phyloP scores from a whole-genome alignment of 305 asterid genomes.

The Rubia tinctorum region DNA sequence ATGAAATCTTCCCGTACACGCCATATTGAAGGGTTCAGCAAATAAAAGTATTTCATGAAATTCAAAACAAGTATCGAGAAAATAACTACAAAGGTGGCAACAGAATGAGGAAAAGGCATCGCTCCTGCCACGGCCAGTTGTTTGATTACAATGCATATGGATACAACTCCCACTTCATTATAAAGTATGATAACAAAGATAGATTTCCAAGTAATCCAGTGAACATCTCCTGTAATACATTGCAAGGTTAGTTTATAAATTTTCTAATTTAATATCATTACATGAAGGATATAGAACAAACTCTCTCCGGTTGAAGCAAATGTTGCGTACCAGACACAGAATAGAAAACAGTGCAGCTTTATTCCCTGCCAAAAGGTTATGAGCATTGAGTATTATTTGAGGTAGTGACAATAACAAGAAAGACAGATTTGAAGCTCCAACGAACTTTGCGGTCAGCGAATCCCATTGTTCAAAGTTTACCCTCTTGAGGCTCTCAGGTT shows the following conservation, averaged over 20 bases:
- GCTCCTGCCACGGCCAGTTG: slow-evolving; percentile 95
- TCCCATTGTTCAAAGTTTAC: slow-evolving; percentile 58
- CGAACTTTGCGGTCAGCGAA: slow-evolving; percentile 81
- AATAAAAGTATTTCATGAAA: slow-evolving; percentile 57
- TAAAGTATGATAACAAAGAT: slow-evolving; percentile 79
- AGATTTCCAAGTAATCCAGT: slow-evolving; percentile 98
- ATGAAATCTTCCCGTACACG: slow-evolving; percentile 89
- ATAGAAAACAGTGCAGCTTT: slow-evolving; percentile 77
- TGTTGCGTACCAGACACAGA: slow-evolving; percentile 87
- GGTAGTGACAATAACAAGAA: slow-evolving; percentile 89
- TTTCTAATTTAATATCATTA: not conserved
- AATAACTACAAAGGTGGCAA: slow-evolving; percentile 64
- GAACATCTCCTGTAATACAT: slow-evolving; percentile 72
- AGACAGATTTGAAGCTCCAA: slow-evolving; percentile 90
- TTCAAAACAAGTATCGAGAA: slow-evolving; percentile 70
- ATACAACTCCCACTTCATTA: slow-evolving; percentile 86
- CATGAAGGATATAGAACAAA: not conserved
- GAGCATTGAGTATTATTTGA: slow-evolving; percentile 84
- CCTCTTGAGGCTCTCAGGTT: slow-evolving; percentile 32
- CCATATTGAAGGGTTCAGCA: slow-evolving; percentile 71
- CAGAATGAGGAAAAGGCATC: slow-evolving; percentile 91
- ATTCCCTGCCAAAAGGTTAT: slow-evolving; percentile 83
- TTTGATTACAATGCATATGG: slow-evolving; percentile 71
- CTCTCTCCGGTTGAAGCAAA: not conserved
- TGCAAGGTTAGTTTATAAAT: not conserved